Evolutionary conservation across 257 asterid genomes (phyloP), one percentile per base, ranked within the genome.

Genomic region (Gynochthodes officinalis): DNA sequence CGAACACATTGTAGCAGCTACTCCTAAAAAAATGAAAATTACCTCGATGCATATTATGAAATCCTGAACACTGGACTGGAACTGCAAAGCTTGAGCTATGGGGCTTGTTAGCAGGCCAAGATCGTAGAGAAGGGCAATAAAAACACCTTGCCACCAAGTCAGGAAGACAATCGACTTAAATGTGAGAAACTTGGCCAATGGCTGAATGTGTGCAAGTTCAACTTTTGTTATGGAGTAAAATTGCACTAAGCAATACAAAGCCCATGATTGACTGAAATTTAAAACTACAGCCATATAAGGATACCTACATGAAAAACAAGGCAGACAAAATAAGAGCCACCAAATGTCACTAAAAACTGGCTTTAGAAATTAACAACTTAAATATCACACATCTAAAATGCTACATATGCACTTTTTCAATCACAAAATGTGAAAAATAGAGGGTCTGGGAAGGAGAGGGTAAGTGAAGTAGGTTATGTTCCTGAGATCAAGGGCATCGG

Each of bases 141-240:
- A 89, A 77, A 95, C 84, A 78, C 99, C 99, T 90, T 95, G 99
- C 99, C 99, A 95, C 99, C 99, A 95, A 70, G 99, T 95, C 76
- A 95, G 84, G 85, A 95, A 95, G 79, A 95, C 99, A 59, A 95
- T 95, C 52, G 99, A 95, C 90, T 95, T 95, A 82, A 95, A 95
- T 12, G 95, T 92, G 87, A 92, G 77, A 80, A 95, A 95, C 84
- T 95, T 95, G 88, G 88, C 88, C 73, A 95, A 80, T 40, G 99
- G 99, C 77, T 89, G 87, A 50, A 95, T 95, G 85, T 91, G 98
- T 25, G 96, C 96, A 80, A 95, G 76, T 89, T 95, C 96, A 71
- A 82, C 83, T 82, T 95, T 95, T 23, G 97, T 90, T 72, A 92
- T 90, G 78, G 91, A 71, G 76, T 95, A 95, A 81, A 95, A 95